A percentile compares a stretch with the other conserved stretches of the same genome.
phyloP scores from a whole-genome alignment of 75 land plant genomes.

The Pinus tabuliformis region DNA sequence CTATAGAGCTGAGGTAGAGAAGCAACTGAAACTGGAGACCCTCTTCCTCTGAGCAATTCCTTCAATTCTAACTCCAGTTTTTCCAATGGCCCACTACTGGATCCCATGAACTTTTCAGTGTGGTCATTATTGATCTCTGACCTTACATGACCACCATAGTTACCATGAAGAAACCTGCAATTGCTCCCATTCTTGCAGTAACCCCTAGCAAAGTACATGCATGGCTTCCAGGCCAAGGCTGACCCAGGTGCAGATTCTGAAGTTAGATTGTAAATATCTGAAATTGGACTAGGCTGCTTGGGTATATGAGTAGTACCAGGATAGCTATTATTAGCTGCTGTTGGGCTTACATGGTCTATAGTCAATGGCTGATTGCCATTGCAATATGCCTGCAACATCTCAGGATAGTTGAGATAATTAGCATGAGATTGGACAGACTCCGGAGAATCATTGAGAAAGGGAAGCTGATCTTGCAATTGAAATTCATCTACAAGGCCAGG shows the following conservation, averaged over 20 bases:
- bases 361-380: neutral
- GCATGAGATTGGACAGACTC: neutral
- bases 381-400: constrained; percentile 2
- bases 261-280: constrained; percentile 31
- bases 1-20: constrained; percentile 47
- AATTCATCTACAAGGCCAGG: constrained; percentile 31
- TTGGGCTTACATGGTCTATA: constrained; percentile 1
- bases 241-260: constrained; percentile 22
- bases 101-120: neutral
- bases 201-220: constrained; percentile 87
- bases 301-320: constrained; percentile 17
- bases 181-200: constrained; percentile 88
- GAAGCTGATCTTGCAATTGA: constrained; percentile 50
- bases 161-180: constrained; percentile 71
- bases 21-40: constrained; percentile 41
- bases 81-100: constrained; percentile 26
- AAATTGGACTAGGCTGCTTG: constrained; percentile 39
- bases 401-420: constrained; percentile 11
- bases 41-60: constrained; percentile 50
- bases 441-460: constrained; percentile 35
- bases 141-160: too few species aligned
- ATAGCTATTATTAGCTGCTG: constrained; percentile 5
- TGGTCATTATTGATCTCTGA: too few species aligned
- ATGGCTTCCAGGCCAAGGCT: constrained; percentile 67
- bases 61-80: constrained; percentile 37